These are phyloP conservation scores for Medicago ruthenica DNA, from an alignment of 306 rosid genomes.

Conservation along the genomic window DNA sequence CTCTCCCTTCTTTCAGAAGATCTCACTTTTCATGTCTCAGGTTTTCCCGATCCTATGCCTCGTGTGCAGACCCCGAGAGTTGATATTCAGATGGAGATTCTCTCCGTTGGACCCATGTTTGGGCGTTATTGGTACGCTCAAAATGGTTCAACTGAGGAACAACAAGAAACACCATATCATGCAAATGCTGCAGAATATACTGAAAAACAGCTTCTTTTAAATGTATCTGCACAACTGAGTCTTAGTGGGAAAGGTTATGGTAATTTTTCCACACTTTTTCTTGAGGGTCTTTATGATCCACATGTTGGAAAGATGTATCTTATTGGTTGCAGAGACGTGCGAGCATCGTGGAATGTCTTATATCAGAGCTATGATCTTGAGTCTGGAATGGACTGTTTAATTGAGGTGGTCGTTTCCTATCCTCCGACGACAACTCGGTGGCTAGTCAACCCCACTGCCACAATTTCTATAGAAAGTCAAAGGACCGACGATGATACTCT, in stretches of 20 bases:
- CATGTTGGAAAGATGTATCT: constrained; percentile 85
- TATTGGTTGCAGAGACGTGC: constrained; percentile 85
- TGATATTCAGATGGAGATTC: constrained; percentile 71
- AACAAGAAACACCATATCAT: constrained; percentile 60
- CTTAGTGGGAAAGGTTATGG: constrained; percentile 57
- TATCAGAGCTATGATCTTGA: constrained; percentile 75
- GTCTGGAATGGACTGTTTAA: constrained; percentile 81
- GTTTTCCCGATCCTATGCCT: constrained; percentile 55
- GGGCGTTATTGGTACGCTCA: constrained; percentile 60
- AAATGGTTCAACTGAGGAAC: constrained; percentile 53
- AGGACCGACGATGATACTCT: constrained; percentile 79
- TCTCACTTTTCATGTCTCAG: constrained; percentile 68
- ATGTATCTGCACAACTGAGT: constrained; percentile 83
- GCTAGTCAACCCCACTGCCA: constrained; percentile 74
- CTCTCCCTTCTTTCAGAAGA: constrained; percentile 84
- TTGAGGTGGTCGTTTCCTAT: constrained; percentile 77
- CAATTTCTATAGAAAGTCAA: constrained; percentile 68
- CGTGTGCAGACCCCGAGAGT: constrained; percentile 49
- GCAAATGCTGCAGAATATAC: constrained; percentile 63
- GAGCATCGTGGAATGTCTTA: constrained; percentile 78
- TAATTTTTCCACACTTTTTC: constrained; percentile 66
- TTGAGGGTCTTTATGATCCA: constrained; percentile 90
- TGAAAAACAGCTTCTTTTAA: constrained; percentile 84
- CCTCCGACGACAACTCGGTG: constrained; percentile 87
- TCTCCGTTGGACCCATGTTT: constrained; percentile 78